Conservation (phyloP, 768 basidiomycete species). For the Butyriboletus loyo region DNA sequence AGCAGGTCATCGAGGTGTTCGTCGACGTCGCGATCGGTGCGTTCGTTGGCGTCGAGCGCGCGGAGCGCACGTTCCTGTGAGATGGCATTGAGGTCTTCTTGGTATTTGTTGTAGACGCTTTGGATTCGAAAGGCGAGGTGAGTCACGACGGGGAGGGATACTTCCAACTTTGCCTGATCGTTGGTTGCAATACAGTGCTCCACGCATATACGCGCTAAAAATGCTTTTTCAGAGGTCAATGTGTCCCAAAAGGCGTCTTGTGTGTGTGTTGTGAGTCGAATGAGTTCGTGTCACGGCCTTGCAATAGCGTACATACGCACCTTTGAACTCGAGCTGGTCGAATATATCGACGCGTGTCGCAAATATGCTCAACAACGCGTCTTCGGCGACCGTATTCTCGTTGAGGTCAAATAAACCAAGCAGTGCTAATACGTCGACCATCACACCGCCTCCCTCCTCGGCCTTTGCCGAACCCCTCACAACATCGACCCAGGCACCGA, state of each 20-base stretch:
- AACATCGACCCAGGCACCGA: constrained; percentile 74
- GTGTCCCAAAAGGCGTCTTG: constrained; percentile 69
- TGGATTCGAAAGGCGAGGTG: constrained; percentile 75
- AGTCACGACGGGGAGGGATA: constrained; percentile 79
- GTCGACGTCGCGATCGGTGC: constrained; percentile 40
- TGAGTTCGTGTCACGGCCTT: background rate
- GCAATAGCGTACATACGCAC: constrained; percentile 38
- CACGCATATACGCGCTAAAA: constrained; percentile 80
- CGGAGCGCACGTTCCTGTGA: constrained; percentile 35
- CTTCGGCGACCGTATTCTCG: constrained; percentile 61
- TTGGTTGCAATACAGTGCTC: constrained; percentile 67
- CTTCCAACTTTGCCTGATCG: constrained; percentile 62
- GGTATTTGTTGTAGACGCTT: constrained; percentile 61
- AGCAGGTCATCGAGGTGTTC: constrained; percentile 39
- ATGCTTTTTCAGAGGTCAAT: constrained; percentile 71
- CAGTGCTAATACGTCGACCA: constrained; percentile 44
- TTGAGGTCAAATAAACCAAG: constrained; percentile 58
- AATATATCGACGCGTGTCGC: constrained; percentile 61
- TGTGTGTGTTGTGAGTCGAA: background rate
- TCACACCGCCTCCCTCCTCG: constrained; percentile 36
- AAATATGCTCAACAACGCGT: constrained; percentile 74
- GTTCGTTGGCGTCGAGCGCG: constrained; percentile 35
- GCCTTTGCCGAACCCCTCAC: constrained; percentile 35
- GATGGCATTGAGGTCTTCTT: constrained; percentile 41
- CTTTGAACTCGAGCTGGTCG: constrained; percentile 64